Percentiles rank a stretch among this genome's conserved stretches.
Evolutionary conservation across 257 asterid genomes (phyloP).

Genomic region (Catharanthus roseus): DNA sequence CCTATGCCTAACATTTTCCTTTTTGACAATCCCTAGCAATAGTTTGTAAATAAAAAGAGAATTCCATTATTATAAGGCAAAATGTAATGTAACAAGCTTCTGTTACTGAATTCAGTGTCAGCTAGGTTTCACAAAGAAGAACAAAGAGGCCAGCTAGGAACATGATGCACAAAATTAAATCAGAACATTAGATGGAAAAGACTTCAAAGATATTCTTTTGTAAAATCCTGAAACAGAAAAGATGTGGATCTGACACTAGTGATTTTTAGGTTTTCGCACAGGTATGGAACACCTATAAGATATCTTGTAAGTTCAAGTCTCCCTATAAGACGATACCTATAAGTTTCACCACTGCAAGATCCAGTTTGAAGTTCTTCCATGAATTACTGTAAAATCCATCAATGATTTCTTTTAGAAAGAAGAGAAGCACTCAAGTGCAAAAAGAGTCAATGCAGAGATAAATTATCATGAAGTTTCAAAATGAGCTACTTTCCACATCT

Average conservation of each 20-base stretch:
- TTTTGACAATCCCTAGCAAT: background rate
- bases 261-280: too few relatives aligned
- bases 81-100: background rate
- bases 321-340: too few relatives aligned
- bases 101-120: background rate
- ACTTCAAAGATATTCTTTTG: too few relatives aligned
- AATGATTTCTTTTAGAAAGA: background rate
- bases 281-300: background rate
- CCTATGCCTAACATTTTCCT: background rate
- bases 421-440: background rate
- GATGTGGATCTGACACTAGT: background rate
- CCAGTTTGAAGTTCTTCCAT: too few relatives aligned
- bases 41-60: background rate
- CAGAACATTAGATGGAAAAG: background rate
- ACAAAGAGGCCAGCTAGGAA: background rate
- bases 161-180: background rate
- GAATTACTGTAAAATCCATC: background rate
- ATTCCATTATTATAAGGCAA: too few relatives aligned
- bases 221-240: too few relatives aligned
- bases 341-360: too few relatives aligned
- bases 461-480: background rate
- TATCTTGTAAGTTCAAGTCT: too few relatives aligned
- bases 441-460: background rate
- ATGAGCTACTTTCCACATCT: background rate
- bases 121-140: background rate